Evolutionary conservation across 2,329 filamentous ascomycete species (phyloP).

Genomic region (Byssoonygena ceratinophila): DNA sequence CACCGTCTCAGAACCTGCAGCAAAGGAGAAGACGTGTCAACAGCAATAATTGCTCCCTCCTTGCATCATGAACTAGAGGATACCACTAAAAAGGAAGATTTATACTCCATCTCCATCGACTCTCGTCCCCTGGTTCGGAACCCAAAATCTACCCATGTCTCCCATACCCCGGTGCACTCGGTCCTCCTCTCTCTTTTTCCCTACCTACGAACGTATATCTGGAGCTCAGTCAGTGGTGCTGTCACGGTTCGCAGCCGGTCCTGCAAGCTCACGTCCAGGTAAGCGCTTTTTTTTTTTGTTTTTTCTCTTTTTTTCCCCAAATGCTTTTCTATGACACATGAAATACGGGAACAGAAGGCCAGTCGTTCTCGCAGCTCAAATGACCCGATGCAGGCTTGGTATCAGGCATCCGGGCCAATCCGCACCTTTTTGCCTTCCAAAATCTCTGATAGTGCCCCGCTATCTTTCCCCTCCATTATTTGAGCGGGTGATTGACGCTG

Average conservation of each 20-base stretch:
- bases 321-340: no score
- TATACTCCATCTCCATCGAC: not conserved
- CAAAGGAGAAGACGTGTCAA: not conserved
- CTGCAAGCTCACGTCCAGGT: not conserved
- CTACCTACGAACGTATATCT: not conserved
- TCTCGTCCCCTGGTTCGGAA: not conserved
- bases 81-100: not conserved
- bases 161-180: not conserved
- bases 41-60: not conserved
- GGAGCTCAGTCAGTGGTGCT: not conserved
- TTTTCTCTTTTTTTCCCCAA: not conserved
- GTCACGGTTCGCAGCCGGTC: slow-evolving; percentile 1
- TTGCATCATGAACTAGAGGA: not conserved
- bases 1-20: not conserved
- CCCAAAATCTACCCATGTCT: slow-evolving; percentile 2
- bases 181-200: not conserved
- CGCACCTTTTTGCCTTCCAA: not conserved
- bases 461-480: not conserved
- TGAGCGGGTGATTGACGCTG: not conserved
- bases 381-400: not conserved
- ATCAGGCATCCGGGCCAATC: not conserved
- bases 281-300: not conserved
- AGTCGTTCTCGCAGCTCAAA: not conserved
- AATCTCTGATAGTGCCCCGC: not conserved
- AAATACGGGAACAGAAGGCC: not conserved